Base-by-base conservation (phyloP, 208 protist genomes). In the Blastocrithidia nonstop region DNA sequence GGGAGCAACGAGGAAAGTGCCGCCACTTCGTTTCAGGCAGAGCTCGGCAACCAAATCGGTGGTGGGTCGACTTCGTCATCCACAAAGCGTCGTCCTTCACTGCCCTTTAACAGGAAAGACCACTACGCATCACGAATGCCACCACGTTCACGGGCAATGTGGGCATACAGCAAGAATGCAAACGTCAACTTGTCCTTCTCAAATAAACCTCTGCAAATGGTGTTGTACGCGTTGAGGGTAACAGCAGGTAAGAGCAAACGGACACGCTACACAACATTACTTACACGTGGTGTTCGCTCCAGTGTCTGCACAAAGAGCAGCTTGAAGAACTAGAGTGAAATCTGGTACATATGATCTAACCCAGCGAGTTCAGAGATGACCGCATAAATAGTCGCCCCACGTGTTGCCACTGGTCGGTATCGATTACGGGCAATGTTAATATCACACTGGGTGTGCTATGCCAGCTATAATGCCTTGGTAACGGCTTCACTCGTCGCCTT, bases 121-220 rank as follows among this genome's bases (percentile, higher is more conserved):
- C 84, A 96, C 54, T 95, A 85, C 13, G 72, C 66, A 31, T 81
- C 71, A 6, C 37, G 17, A 33, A 96, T 60, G 8, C 39, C 44
- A 31, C 71, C 71, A 46, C 74, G 59, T 46, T 86, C 71, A 8
- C 87, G 74, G 17, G 71, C 59, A 37, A 98, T 87, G 23, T 82
- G 62, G n/a, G 76, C 58, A 49, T 80, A 86, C 24, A 98, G 82
- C 37, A 98, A 60, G 33, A 95, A 95, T n/a, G 91, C 91, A 48
- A 95, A 97, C 39, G 95, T 74, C n/a, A 94, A 64, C 77, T 97
- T 97, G 70, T 97, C 85, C 45, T 72, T 68, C 70, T 97, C 90
- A 63, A 97, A 96, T 23, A 97, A 78, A 17, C 90, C 93, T 23
- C 93, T 82, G 70, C 93, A 97, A 40, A 97, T 78, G 29, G 85